Conservation (phyloP, 2,329 filamentous ascomycete genomes). For the Apiospora marii region DNA sequence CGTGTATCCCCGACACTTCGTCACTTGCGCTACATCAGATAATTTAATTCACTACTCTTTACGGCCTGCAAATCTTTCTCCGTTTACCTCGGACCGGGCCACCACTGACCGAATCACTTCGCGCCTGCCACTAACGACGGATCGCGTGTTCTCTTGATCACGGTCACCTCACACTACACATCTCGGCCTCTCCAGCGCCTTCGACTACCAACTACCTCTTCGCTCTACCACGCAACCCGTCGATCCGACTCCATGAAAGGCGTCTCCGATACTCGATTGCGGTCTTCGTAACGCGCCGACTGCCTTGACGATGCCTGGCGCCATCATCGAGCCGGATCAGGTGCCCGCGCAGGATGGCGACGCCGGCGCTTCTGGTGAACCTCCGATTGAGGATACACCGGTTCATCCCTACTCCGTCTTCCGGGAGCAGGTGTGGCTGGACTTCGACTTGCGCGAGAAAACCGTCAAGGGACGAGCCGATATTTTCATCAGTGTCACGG, state of each 20-base stretch:
- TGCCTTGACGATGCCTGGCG: constrained; percentile 41
- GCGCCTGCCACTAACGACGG: constrained; percentile 1
- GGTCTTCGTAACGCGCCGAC: constrained; percentile 22
- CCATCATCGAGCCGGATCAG: constrained; percentile 38
- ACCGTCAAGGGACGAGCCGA: constrained; percentile 80
- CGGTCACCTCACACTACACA: constrained; percentile 4
- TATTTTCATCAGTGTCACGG: constrained; percentile 73
- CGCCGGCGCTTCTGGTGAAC: constrained; percentile 38
- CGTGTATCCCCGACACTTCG: background rate
- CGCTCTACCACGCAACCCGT: background rate
- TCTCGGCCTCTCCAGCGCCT: constrained; percentile 7
- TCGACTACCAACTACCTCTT: background rate
- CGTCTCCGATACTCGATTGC: constrained; percentile 10
- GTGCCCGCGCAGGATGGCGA: constrained; percentile 33
- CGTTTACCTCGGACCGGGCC: background rate
- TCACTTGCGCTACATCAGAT: constrained; percentile 17
- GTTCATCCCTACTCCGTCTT: constrained; percentile 63
- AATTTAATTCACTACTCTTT: background rate
- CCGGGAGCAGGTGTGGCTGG: constrained; percentile 87
- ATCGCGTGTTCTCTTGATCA: constrained; percentile 8
- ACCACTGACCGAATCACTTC: background rate
- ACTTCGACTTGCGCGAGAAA: constrained; percentile 83
- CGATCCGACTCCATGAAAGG: constrained; percentile 23
- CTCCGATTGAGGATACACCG: constrained; percentile 43
- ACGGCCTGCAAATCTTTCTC: background rate